Base-by-base conservation (phyloP, 805 yeast species). In the Blastobotrys chiropterorum region DNA sequence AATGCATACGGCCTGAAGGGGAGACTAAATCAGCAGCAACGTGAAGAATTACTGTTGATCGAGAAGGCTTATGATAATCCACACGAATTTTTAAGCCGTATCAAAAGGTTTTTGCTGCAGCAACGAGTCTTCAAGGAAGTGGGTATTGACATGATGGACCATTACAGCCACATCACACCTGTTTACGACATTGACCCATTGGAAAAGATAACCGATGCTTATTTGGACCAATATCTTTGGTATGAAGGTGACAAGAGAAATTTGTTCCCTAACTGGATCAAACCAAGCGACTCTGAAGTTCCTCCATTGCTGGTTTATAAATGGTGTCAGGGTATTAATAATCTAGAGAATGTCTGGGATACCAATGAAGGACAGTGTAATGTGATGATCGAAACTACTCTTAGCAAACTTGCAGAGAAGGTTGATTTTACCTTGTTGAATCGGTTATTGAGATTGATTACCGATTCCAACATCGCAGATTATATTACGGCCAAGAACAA, bases 61-160 rank as follows among this genome's bases (percentile, higher is more conserved):
- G 99, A 94, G 63, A 95, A 90, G 62, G 98, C 98, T 0, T 94
- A 89, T 65, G 99, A 94, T 62, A 88, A 89, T 59, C 99, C 99
- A 0, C 96, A 90, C 65, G 98, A 95, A 63, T 85, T 90, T 55
- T 72, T 94, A 53, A 85, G 85, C 14, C 79, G 96, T 56, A 79
- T 94, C 51, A 94, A 94, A 68, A 84, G 85, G 60, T 82, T 83
- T 43, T 69, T 94, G 46, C 71, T 90, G 52, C 86, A 97, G 0
- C 97, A 90, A 66, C 75, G 98, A 55, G 94, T 89, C 7, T 94
- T 94, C 71, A 90, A 90, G 64, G 97, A 94, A 53, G 88, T 85
- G 1, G 81, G 82, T 1, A 63, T 94, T 38, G 92, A 89, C 50
- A 85, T 94, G 95, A 82, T 86, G 83, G 99, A 94, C 64, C 82